Percentiles rank a stretch among this genome's conserved stretches.
phyloP scores from a whole-genome alignment of 176 grass and related monocot species.

The Poa annua region DNA sequence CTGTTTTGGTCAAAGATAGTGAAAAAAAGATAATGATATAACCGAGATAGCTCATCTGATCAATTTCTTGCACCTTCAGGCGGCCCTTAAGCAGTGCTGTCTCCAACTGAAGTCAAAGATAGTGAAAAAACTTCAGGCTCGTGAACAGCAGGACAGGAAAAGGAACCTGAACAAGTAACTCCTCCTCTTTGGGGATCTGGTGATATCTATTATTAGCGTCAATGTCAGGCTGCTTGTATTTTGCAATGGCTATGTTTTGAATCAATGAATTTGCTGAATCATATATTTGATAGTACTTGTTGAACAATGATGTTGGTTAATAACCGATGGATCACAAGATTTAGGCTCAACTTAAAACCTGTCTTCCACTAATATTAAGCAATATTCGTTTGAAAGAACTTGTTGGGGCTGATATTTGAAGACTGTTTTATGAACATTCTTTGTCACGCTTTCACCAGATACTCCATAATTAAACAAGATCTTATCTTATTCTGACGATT shows the following conservation, averaged over 20 bases:
- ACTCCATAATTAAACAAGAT: neutral
- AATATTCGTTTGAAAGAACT: conserved; percentile 22
- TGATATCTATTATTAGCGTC: conserved; percentile 13
- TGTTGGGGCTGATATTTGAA: neutral
- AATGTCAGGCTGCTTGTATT: conserved; percentile 20
- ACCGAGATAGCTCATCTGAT: neutral
- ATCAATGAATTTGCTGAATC: neutral
- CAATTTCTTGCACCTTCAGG: conserved; percentile 51
- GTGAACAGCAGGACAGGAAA: conserved; percentile 94
- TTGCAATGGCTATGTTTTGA: neutral
- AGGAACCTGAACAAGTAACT: conserved; percentile 79
- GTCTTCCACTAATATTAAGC: neutral
- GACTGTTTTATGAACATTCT: neutral
- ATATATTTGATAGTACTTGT: conserved; percentile 10
- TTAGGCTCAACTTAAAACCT: neutral
- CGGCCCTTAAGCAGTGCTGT: conserved; percentile 89
- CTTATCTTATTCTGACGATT: conserved; percentile 24
- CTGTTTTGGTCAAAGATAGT: neutral
- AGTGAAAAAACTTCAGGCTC: conserved; percentile 89
- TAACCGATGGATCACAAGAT: neutral
- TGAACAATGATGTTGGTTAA: conserved; percentile 23
- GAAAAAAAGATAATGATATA: too few relatives aligned
- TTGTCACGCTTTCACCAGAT: neutral
- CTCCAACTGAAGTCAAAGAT: conserved; percentile 96
- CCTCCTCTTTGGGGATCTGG: neutral